phyloP scores from a whole-genome alignment of 2,329 filamentous ascomycete genomes.

The Onygenales sp. region DNA sequence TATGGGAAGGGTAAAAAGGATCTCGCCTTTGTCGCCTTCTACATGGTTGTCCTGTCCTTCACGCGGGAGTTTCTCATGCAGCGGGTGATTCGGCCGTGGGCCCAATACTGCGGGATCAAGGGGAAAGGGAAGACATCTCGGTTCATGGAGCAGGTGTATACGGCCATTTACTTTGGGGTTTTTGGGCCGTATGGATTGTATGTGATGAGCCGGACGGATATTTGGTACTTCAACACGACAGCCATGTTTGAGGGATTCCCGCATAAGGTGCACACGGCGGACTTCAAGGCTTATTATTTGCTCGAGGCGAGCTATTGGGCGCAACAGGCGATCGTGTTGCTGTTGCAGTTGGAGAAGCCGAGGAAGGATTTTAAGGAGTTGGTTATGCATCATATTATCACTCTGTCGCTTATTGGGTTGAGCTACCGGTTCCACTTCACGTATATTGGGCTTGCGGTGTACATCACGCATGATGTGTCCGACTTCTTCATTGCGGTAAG shows the following conservation, averaged over 20 bases:
- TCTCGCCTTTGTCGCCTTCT: conserved; percentile 79
- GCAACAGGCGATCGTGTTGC: conserved; percentile 80
- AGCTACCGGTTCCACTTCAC: conserved; percentile 97
- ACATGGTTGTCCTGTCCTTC: conserved; percentile 81
- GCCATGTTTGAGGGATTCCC: conserved; percentile 88
- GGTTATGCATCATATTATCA: conserved; percentile 84
- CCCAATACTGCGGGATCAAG: conserved; percentile 58
- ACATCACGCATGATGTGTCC: conserved; percentile 87
- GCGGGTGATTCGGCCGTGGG: conserved; percentile 68
- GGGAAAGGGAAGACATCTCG: conserved; percentile 70
- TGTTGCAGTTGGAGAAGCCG: conserved; percentile 83
- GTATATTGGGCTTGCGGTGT: conserved; percentile 86
- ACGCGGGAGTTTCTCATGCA: conserved; percentile 96
- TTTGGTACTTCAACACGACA: conserved; percentile 91
- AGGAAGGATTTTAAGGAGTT: conserved; percentile 93
- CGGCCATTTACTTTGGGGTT: conserved; percentile 77
- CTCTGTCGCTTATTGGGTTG: conserved; percentile 68
- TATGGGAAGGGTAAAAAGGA: conserved; percentile 89
- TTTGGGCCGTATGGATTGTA: conserved; percentile 78
- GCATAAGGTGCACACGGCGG: conserved; percentile 66
- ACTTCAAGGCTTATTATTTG: conserved; percentile 93
- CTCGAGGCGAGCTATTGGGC: conserved; percentile 93
- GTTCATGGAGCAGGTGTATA: conserved; percentile 96
- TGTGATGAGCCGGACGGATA: conserved; percentile 81
- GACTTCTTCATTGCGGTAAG: conserved; percentile 91